Base-by-base conservation (phyloP, 345 rosid genomes). In the Citrus unshiu region DNA sequence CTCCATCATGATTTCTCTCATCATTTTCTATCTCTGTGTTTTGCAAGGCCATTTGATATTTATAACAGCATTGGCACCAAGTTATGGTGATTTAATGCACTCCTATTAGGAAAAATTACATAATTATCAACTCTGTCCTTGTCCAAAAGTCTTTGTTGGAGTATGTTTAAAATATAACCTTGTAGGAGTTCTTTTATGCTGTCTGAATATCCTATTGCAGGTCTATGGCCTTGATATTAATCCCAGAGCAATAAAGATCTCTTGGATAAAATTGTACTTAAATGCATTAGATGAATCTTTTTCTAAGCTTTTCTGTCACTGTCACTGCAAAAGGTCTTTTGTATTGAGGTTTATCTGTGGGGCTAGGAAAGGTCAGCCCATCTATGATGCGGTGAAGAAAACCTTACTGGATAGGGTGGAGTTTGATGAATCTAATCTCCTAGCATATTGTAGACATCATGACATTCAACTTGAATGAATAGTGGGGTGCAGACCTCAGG, bases 201-300 rank as follows among this genome's bases (percentile, higher is more conserved):
- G 46, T 8, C 46, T 70, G 56, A 68, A 24, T 76, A 57, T 69
- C 40, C 65, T 80, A 77, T 77, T 82, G 81, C 93, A 95, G 98
- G 98, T 95, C 13, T 93, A 92, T 81, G 99, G 97, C 67, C 94
- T 95, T 71, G 99, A 95, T 81, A 95, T 93, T 70, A 95, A 95
- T 85, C 99, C 98, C 74, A 86, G 97, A 86, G 98, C 96, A 56
- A 43, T 10, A 43, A 43, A 91, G 80, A 82, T 93, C 77, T 92
- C 99, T 76, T 92, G 94, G 93, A 93, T 95, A 86, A 91, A 93
- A 85, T 81, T 95, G 70, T 95, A 93, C 89, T 82, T 95, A 75
- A 95, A 95, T 84, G 98, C 98, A 29, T 29, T 29, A 29, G 30
- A 29, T 29, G 30, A 29, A 29, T 29, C 30, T 29, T 2, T 29